Conservation (phyloP, 192 early-diverging fungal species). For the Allomyces arbusculus region DNA sequence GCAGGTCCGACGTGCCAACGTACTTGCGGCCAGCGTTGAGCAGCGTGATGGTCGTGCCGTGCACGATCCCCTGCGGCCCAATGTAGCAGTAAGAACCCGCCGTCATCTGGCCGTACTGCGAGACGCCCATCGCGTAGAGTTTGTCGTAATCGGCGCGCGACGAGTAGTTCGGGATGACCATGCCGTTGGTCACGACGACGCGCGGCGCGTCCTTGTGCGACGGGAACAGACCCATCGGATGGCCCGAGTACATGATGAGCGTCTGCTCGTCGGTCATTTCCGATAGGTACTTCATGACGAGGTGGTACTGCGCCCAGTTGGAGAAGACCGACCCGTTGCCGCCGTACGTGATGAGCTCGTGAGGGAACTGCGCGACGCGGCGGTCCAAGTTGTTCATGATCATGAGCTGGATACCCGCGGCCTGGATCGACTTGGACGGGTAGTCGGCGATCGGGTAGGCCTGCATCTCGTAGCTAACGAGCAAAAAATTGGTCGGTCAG, state of each 20-base stretch:
- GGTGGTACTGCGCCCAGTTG: constrained; percentile 11
- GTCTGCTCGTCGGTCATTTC: constrained; percentile 9
- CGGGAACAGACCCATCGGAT: constrained; percentile 10
- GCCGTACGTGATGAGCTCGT: constrained; percentile 12
- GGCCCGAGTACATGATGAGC: constrained; percentile 8
- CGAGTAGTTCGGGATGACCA: constrained; percentile 10
- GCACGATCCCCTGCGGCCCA: constrained; percentile 11
- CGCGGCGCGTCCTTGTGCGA: constrained; percentile 7
- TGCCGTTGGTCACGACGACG: constrained; percentile 8
- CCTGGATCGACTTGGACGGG: constrained; percentile 6
- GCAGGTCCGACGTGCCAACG: constrained; percentile 5
- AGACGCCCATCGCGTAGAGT: constrained; percentile 6
- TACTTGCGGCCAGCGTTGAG: constrained; percentile 9
- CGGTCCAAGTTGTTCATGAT: constrained; percentile 10
- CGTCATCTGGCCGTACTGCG: constrained; percentile 10
- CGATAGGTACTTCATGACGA: constrained; percentile 8
- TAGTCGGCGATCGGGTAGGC: constrained; percentile 9
- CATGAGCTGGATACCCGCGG: constrained; percentile 7
- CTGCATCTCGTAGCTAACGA: constrained; percentile 4
- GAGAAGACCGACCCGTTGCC: constrained; percentile 10
- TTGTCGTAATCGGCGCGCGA: constrained; percentile 5
- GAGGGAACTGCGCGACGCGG: constrained; percentile 7
- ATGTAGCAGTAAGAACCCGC: constrained; percentile 10
- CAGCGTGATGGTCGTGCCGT: constrained; percentile 8
- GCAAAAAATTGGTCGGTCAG: too few species aligned